Percentiles rank a stretch among this genome's conserved stretches.
Evolutionary conservation across 768 basidiomycete genomes (phyloP).

Genomic region (Tulasnella sp.): DNA sequence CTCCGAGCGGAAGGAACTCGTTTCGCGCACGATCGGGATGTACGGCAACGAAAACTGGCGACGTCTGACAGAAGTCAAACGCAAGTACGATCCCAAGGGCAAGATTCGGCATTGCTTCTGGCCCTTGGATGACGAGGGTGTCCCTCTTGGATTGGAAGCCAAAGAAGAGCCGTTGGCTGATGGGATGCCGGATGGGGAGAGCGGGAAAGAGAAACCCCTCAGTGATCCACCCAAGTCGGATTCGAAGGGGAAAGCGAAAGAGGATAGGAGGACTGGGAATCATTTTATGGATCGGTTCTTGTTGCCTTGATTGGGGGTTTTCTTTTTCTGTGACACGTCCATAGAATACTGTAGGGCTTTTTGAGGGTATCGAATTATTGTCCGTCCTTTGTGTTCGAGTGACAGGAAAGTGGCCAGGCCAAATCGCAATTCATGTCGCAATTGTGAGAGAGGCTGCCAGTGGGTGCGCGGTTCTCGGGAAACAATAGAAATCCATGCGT

Average conservation of each 20-base stretch:
- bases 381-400: too few species aligned
- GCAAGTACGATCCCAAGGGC: slow-evolving; percentile 64
- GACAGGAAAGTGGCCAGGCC: too few species aligned
- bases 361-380: too few species aligned
- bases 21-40: slow-evolving; percentile 12
- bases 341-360: too few species aligned
- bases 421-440: too few species aligned
- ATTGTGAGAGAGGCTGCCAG: too few species aligned
- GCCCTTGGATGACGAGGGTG: slow-evolving; percentile 57
- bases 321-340: neutral
- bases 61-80: slow-evolving; percentile 62
- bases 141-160: slow-evolving; percentile 34
- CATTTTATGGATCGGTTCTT: slow-evolving; percentile 18
- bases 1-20: slow-evolving; percentile 1
- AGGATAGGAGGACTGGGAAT: neutral
- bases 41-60: slow-evolving; percentile 49
- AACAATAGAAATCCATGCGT: too few species aligned
- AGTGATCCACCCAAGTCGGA: neutral
- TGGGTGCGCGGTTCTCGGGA: too few species aligned
- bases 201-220: neutral
- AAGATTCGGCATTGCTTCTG: slow-evolving; percentile 74
- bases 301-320: neutral
- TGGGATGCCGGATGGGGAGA: neutral
- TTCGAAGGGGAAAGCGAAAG: slow-evolving; percentile 14
- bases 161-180: neutral